Percentiles rank a stretch among this genome's conserved stretches.
Evolutionary conservation across 2,329 filamentous ascomycete genomes (phyloP).

Genomic region (Botrytis tulipae): DNA sequence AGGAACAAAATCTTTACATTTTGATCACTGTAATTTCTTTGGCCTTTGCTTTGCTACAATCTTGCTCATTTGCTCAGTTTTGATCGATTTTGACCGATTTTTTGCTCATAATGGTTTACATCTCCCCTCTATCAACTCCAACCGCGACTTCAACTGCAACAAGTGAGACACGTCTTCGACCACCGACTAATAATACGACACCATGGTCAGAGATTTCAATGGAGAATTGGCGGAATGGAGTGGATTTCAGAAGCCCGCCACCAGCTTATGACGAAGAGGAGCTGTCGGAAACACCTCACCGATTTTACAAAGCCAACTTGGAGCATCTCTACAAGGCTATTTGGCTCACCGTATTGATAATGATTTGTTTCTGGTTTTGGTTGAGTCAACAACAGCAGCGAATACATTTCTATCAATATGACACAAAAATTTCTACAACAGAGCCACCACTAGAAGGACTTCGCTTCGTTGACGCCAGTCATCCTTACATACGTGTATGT

Average conservation of each 20-base stretch:
- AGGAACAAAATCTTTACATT: neutral
- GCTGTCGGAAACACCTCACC: neutral
- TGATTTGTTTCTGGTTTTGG: slow-evolving; percentile 30
- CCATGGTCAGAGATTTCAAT: slow-evolving; percentile 30
- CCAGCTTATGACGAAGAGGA: slow-evolving; percentile 12
- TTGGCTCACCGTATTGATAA: slow-evolving; percentile 34
- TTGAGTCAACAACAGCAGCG: slow-evolving; percentile 13
- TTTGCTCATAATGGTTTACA: slow-evolving; percentile 24
- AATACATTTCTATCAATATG: slow-evolving; percentile 12
- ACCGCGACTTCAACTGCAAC: slow-evolving; percentile 7
- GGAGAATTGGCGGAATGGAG: slow-evolving; percentile 24
- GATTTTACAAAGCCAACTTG: neutral
- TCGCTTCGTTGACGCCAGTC: slow-evolving; percentile 29
- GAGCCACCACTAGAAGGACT: slow-evolving; percentile 24
- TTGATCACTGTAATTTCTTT: slow-evolving; percentile 7
- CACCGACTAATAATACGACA: slow-evolving; percentile 21
- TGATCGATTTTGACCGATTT: slow-evolving; percentile 15
- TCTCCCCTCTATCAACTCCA: slow-evolving; percentile 23
- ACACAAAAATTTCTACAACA: neutral
- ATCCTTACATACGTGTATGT: slow-evolving; percentile 31
- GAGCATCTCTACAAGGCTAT: slow-evolving; percentile 12
- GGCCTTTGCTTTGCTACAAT: slow-evolving; percentile 11
- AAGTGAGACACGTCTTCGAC: slow-evolving; percentile 18
- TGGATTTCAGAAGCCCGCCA: slow-evolving; percentile 17
- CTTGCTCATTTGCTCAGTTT: slow-evolving; percentile 16